Percentiles rank a stretch among this genome's conserved stretches.
Evolutionary conservation across 2,329 filamentous ascomycete genomes (phyloP).

Genomic region (Penicillium sp.): DNA sequence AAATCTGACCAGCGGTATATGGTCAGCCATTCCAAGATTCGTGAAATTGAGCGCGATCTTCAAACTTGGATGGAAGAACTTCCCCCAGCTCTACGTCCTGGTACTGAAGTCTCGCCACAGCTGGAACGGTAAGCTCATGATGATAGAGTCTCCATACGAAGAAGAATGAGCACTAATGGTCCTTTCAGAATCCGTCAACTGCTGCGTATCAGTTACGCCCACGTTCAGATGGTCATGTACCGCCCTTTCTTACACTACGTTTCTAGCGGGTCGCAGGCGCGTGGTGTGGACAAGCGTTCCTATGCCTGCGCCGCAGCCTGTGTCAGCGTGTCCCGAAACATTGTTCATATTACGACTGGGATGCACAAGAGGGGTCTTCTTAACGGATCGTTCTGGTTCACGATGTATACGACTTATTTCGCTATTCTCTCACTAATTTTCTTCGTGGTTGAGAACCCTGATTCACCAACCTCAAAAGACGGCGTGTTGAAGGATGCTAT

Average conservation of each 20-base stretch:
- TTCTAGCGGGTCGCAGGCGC: conserved; percentile 48
- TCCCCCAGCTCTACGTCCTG: conserved; percentile 72
- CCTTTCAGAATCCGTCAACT: conserved; percentile 49
- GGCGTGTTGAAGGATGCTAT: conserved; percentile 74
- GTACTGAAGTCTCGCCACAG: conserved; percentile 68
- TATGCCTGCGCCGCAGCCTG: conserved; percentile 64
- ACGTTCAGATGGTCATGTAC: conserved; percentile 62
- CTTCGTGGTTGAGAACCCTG: conserved; percentile 61
- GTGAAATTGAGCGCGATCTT: conserved; percentile 60
- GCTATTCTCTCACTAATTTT: conserved; percentile 61
- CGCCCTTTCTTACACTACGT: conserved; percentile 63
- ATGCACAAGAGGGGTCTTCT: conserved; percentile 60
- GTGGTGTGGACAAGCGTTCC: conserved; percentile 56
- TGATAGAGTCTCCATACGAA: neutral
- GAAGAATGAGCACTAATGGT: conserved; percentile 3
- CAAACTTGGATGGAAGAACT: conserved; percentile 62
- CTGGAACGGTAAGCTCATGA: conserved; percentile 62
- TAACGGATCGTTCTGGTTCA: conserved; percentile 63
- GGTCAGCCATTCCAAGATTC: conserved; percentile 60
- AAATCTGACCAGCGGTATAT: conserved; percentile 54
- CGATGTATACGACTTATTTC: conserved; percentile 66
- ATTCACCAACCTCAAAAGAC: conserved; percentile 61
- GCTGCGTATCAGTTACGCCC: conserved; percentile 59
- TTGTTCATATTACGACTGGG: conserved; percentile 60
- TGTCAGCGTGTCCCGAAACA: conserved; percentile 62